Evolutionary conservation across 768 basidiomycete genomes (phyloP).

Genomic region (Hypholoma sublateritium): DNA sequence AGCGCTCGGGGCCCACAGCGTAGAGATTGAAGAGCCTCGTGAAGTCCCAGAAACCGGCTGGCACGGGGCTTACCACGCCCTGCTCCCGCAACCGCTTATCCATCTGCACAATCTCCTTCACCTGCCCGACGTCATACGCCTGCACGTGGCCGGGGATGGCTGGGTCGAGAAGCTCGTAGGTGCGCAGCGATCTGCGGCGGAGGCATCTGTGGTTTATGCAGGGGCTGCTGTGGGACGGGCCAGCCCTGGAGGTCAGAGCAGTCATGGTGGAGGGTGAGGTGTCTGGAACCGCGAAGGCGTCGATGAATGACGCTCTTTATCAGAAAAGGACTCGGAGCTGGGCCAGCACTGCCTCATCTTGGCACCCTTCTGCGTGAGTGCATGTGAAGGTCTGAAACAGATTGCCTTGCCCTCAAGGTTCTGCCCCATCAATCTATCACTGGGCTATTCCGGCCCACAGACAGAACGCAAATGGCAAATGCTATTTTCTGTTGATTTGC

Average conservation of each 20-base stretch:
- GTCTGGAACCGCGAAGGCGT: neutral
- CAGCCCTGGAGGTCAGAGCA: slow-evolving; percentile 7
- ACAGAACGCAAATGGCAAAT: no score
- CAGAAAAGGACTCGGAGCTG: neutral
- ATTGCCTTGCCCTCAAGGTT: neutral
- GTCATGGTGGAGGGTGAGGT: slow-evolving; percentile 11
- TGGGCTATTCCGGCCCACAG: neutral
- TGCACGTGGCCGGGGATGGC: slow-evolving; percentile 7
- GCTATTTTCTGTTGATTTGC: no score
- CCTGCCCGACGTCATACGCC: slow-evolving; percentile 19
- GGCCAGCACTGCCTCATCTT: neutral
- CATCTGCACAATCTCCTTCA: slow-evolving; percentile 19
- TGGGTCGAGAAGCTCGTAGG: slow-evolving; percentile 20
- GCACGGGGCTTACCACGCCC: slow-evolving; percentile 9
- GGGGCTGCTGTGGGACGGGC: neutral
- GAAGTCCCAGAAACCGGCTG: slow-evolving; percentile 19
- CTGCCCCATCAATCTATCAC: neutral
- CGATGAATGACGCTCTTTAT: slow-evolving; percentile 1
- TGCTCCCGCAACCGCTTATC: slow-evolving; percentile 14
- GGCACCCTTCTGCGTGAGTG: neutral
- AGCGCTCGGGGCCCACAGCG: slow-evolving; percentile 16
- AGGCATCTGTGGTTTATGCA: slow-evolving; percentile 12
- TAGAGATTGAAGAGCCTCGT: slow-evolving; percentile 15
- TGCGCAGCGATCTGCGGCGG: slow-evolving; percentile 13
- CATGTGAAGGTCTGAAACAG: slow-evolving; percentile 1